Evolutionary conservation across 2,329 filamentous ascomycete species (phyloP).

Genomic region (Colletotrichum gigasporum): DNA sequence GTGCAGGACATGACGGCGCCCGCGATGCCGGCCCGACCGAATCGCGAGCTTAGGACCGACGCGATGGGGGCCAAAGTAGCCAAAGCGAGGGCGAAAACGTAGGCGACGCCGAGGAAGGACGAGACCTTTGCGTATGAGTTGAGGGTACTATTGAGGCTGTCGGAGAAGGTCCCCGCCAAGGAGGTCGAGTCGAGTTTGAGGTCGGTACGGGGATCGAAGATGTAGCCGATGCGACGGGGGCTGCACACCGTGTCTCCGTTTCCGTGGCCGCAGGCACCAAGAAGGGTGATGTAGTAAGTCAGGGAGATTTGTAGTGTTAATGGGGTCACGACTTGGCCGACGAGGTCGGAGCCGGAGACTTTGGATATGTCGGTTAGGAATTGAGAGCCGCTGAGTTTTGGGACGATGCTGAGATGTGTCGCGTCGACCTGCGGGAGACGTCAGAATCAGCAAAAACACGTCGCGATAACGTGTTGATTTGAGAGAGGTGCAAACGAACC

Average conservation of each 20-base stretch:
- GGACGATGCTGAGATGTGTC: conserved; percentile 37
- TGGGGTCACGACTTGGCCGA: conserved; percentile 40
- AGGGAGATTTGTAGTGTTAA: conserved; percentile 39
- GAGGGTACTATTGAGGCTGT: conserved; percentile 36
- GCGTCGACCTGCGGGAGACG: conserved; percentile 41
- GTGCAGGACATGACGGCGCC: conserved; percentile 35
- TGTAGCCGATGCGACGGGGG: conserved; percentile 39
- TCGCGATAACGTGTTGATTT: too few species aligned
- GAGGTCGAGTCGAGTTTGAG: conserved; percentile 41
- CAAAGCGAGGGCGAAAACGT: conserved; percentile 39
- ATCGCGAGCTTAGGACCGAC: conserved; percentile 33
- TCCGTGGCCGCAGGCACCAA: conserved; percentile 43
- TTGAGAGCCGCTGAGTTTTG: conserved; percentile 41
- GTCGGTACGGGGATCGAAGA: conserved; percentile 42
- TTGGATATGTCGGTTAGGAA: conserved; percentile 43
- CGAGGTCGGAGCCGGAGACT: conserved; percentile 42
- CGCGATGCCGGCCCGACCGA: conserved; percentile 24
- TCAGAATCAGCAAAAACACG: too few species aligned
- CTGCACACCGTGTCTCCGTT: conserved; percentile 38
- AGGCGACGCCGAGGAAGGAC: conserved; percentile 40
- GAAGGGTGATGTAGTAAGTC: conserved; percentile 42
- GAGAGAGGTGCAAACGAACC: conserved; percentile 34
- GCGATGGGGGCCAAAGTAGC: conserved; percentile 35
- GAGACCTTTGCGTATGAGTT: conserved; percentile 38
- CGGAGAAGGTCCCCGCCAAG: conserved; percentile 32